Percentiles rank a stretch among this genome's conserved stretches.
Conservation (phyloP, 2,329 filamentous ascomycete species). For the Chaetoscypha palmicola region DNA sequence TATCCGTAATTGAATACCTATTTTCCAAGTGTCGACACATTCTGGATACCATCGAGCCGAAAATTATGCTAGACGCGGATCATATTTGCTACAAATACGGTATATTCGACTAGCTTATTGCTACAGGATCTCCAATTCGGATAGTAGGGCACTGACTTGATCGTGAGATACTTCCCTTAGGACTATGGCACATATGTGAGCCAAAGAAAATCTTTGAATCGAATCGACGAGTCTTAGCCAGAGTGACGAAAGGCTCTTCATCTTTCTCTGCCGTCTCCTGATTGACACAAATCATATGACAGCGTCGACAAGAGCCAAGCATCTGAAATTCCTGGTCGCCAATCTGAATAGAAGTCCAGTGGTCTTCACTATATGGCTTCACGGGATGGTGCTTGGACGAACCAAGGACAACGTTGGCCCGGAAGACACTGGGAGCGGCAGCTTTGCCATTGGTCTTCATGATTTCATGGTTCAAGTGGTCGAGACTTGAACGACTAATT, state of each 20-base stretch:
- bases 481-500: conserved; percentile 73
- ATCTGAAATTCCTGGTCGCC: conserved; percentile 59
- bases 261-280: conserved; percentile 71
- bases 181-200: conserved; percentile 59
- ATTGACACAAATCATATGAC: conserved; percentile 94
- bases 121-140: conserved; percentile 41
- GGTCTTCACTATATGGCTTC: conserved; percentile 70
- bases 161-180: conserved; percentile 15
- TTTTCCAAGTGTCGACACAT: no score
- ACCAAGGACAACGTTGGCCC: conserved; percentile 78
- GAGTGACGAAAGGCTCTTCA: conserved; percentile 75
- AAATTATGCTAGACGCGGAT: no score
- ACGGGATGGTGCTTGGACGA: conserved; percentile 30
- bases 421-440: conserved; percentile 68
- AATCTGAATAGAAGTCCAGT: conserved; percentile 64
- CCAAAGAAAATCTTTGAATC: conserved; percentile 87
- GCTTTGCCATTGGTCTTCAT: conserved; percentile 51
- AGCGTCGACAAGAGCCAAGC: conserved; percentile 77
- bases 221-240: conserved; percentile 78
- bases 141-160: conserved; percentile 38
- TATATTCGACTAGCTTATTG: no score
- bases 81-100: no score
- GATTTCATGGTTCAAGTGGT: conserved; percentile 69
- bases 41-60: no score
- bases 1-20: no score